These are phyloP conservation scores for Picea glauca DNA, from an alignment of 75 land plant species.

Conservation along the genomic window DNA sequence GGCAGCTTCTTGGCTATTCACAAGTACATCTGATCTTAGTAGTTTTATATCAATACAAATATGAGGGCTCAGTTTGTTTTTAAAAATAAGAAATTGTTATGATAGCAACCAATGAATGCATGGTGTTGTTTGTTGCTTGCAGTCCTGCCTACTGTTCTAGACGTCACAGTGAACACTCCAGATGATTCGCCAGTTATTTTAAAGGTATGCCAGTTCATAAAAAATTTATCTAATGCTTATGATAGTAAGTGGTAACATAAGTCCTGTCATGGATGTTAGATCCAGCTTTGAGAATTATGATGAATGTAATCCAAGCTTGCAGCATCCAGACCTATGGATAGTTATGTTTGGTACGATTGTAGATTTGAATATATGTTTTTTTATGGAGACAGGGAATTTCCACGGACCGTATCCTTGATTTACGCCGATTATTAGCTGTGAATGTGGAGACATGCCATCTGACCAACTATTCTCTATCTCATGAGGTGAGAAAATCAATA, in stretches of 20 bases:
- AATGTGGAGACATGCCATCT: conserved; percentile 88
- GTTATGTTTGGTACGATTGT: not conserved
- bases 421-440: conserved; percentile 62
- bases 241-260: too few species aligned
- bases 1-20: not conserved
- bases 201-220: conserved; percentile 51
- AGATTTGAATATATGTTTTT: conserved; percentile 2
- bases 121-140: conserved; percentile 15
- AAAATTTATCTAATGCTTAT: not conserved
- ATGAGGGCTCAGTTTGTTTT: not conserved
- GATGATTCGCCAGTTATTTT: conserved; percentile 64
- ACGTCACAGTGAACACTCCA: conserved; percentile 71
- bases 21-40: not conserved
- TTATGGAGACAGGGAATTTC: conserved; percentile 75
- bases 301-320: not conserved
- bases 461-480: conserved; percentile 76
- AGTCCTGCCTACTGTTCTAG: conserved; percentile 85
- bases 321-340: not conserved
- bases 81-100: not conserved
- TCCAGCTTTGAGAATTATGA: not conserved
- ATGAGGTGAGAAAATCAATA: conserved; percentile 46
- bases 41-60: not conserved
- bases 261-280: not conserved
- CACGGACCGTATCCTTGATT: conserved; percentile 86
- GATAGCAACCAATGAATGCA: not conserved